Base-by-base conservation (phyloP, 257 asterid species). In the Solanum corneliomulleri region DNA sequence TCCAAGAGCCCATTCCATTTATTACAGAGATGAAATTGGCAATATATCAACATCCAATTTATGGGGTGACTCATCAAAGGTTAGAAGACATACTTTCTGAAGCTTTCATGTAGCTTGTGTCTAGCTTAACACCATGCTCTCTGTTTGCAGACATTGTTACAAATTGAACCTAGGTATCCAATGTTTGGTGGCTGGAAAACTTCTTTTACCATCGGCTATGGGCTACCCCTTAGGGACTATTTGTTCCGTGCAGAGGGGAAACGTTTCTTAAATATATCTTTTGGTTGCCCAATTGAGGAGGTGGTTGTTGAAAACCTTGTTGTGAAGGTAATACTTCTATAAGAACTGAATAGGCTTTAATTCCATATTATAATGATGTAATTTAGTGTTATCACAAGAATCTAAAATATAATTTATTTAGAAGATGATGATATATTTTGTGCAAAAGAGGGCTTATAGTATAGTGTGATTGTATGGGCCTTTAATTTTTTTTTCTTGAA, bases 121-220 rank as follows among this genome's bases (percentile, higher is more conserved):
- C 86, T 80, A 83, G 9, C 87, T 87, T 92, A 88, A 42, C 86
- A 16, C 69, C 71, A 66, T 12, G 88, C 78, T 89, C 31, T 88
- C 85, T 85, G 85, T 86, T 87, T 91, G 91, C 94, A 97, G 99
- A 95, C 98, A 6, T 88, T 96, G 85, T 93, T 97, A 87, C 98
- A 96, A 90, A 94, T 97, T 66, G 99, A 97, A 91, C 99, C 99
- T 86, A 92, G 99, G 58, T 97, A 93, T 90, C 99, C 99, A 45
- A 90, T 97, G 97, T 93, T 96, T 94, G 99, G 99, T 92, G 99
- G 99, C 62, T 97, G 99, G 99, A 97, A 90, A 94, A 93, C 99
- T 81, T 70, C 99, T 74, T 97, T 97, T 88, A 96, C 99, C 41
- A 94, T 97, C 88, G 99, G 99, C 86, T 97, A 95, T 89, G 96